Percentiles rank a stretch among this genome's conserved stretches.
These are phyloP conservation scores for Rhizopogon roseolus DNA, from an alignment of 768 basidiomycete species.

Conservation along the genomic window DNA sequence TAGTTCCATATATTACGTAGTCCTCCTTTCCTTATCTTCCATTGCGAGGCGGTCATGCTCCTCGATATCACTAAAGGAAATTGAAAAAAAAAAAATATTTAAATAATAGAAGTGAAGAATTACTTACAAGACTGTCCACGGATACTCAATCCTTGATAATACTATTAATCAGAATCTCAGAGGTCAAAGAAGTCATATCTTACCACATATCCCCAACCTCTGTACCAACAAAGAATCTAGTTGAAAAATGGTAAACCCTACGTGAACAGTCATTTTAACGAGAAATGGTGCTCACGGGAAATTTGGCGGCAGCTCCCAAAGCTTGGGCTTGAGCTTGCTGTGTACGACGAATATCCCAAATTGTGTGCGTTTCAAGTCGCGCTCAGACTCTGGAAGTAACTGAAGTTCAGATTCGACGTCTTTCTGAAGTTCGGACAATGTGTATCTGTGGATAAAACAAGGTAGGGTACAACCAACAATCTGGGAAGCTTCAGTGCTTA, in stretches of 20 bases:
- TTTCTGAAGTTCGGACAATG: constrained; percentile 81
- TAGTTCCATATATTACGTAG: background rate
- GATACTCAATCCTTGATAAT: constrained; percentile 70
- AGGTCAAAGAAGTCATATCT: constrained; percentile 20
- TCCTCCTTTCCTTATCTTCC: constrained; percentile 28
- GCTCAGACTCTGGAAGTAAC: constrained; percentile 64
- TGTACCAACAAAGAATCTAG: constrained; percentile 75
- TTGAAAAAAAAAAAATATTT: background rate
- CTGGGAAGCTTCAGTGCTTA: constrained; percentile 30
- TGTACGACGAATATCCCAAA: constrained; percentile 95
- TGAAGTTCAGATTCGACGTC: constrained; percentile 77
- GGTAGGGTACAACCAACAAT: constrained; percentile 1
- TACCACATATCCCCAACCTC: constrained; percentile 73
- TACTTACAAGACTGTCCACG: constrained; percentile 74
- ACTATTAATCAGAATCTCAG: constrained; percentile 9
- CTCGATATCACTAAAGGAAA: constrained; percentile 57
- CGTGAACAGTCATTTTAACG: constrained; percentile 1
- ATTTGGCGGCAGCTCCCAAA: constrained; percentile 65
- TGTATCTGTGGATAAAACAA: constrained; percentile 55
- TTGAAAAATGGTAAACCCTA: constrained; percentile 4
- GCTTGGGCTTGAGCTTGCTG: constrained; percentile 88
- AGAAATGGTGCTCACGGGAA: constrained; percentile 45
- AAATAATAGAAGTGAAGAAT: background rate
- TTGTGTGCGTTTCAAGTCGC: constrained; percentile 68
- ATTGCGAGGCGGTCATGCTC: constrained; percentile 65